Percentiles rank a stretch among this genome's conserved stretches.
These are phyloP conservation scores for Annulohypoxylon maeteangense DNA, from an alignment of 495 filamentous ascomycete species.

Conservation along the genomic window DNA sequence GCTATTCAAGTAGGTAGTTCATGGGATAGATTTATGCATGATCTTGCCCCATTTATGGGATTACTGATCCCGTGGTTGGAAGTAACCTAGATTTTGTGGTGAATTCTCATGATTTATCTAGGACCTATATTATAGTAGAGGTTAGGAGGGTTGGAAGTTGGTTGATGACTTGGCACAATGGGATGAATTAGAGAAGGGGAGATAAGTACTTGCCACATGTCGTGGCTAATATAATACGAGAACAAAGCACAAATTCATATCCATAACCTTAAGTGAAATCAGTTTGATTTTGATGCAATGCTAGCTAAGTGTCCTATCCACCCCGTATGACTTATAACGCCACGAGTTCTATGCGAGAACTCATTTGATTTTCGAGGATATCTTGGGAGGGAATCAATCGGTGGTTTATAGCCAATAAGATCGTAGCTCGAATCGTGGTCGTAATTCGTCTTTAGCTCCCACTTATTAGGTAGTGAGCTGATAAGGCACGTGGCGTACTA, in stretches of 20 bases:
- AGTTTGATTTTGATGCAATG: not conserved
- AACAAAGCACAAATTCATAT: not conserved
- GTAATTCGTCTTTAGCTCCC: not conserved
- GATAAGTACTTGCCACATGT: not conserved
- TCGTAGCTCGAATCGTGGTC: conserved; percentile 2
- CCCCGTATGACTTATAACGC: not conserved
- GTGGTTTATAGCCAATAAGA: conserved; percentile 3
- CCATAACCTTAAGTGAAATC: not conserved
- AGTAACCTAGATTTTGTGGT: no score
- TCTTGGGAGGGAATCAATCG: not conserved
- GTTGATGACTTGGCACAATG: no score
- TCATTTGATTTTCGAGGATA: not conserved
- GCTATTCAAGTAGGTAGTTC: not conserved
- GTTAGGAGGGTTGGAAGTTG: not conserved
- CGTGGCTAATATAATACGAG: not conserved
- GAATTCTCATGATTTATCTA: no score
- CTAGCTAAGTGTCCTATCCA: not conserved
- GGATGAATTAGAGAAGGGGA: not conserved
- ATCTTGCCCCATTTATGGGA: not conserved
- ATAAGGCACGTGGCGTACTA: not conserved
- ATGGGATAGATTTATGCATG: not conserved
- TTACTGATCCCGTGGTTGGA: not conserved
- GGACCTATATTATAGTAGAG: no score
- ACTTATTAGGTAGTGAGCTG: not conserved
- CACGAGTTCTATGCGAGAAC: not conserved